These are phyloP conservation scores for Darksidea phi DNA, from an alignment of 495 filamentous ascomycete species.

Conservation along the genomic window DNA sequence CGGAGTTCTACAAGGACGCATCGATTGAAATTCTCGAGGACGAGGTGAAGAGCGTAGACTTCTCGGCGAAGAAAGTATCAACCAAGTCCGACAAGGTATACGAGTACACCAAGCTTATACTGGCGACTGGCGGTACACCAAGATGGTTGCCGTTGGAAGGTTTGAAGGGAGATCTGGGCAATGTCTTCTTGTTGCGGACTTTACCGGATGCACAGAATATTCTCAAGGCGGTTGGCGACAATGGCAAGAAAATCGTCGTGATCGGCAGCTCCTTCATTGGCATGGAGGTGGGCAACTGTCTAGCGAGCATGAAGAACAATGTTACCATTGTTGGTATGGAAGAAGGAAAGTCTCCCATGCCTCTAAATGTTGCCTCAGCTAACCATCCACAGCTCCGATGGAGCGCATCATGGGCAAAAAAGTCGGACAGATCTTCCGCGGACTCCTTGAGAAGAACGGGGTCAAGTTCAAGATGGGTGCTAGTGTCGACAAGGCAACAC, in stretches of 20 bases:
- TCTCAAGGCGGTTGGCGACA: slow-evolving; percentile 70
- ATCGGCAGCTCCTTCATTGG: slow-evolving; percentile 93
- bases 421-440: slow-evolving; percentile 78
- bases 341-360: slow-evolving; percentile 14
- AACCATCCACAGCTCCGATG: slow-evolving; percentile 56
- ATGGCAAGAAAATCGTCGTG: slow-evolving; percentile 87
- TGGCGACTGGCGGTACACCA: slow-evolving; percentile 82
- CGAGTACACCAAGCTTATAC: slow-evolving; percentile 81
- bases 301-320: slow-evolving; percentile 66
- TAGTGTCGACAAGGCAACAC: slow-evolving; percentile 73
- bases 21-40: slow-evolving; percentile 72
- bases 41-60: slow-evolving; percentile 75
- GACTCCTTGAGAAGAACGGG: slow-evolving; percentile 75
- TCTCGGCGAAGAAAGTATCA: slow-evolving; percentile 65
- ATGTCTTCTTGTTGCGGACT: slow-evolving; percentile 79
- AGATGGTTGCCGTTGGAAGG: slow-evolving; percentile 76
- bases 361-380: not conserved
- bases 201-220: slow-evolving; percentile 75
- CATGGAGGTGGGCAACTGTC: slow-evolving; percentile 88
- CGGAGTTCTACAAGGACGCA: slow-evolving; percentile 73
- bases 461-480: slow-evolving; percentile 83
- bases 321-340: slow-evolving; percentile 97
- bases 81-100: slow-evolving; percentile 69
- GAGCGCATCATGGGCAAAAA: slow-evolving; percentile 82
- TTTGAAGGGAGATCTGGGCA: slow-evolving; percentile 74